Evolutionary conservation across 352 stramenopile genomes (phyloP).

Genomic region (Phytophthora fragariaefolia): DNA sequence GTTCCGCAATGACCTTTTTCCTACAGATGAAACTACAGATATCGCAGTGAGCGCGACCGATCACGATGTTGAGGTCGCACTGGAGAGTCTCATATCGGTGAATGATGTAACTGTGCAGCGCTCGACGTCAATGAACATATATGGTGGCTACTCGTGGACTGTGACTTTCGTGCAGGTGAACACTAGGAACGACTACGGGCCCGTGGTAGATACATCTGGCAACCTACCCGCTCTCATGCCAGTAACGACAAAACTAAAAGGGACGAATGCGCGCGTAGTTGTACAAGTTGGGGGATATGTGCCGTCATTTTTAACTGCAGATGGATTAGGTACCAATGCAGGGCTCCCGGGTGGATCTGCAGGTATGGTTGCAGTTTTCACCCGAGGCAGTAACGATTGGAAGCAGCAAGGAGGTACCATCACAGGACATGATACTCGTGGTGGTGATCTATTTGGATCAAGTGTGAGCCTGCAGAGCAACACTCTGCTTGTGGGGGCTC

Average conservation of each 20-base stretch:
- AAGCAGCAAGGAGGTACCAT: constrained; percentile 72
- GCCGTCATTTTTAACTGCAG: constrained; percentile 33
- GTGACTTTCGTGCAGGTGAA: constrained; percentile 86
- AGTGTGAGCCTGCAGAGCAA: constrained; percentile 71
- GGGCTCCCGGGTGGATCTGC: constrained; percentile 64
- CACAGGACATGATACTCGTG: constrained; percentile 58
- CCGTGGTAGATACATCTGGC: constrained; percentile 67
- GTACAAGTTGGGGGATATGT: constrained; percentile 65
- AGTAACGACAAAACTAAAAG: constrained; percentile 59
- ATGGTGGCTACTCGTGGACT: constrained; percentile 85
- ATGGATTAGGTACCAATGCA: constrained; percentile 46
- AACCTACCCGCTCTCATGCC: constrained; percentile 71
- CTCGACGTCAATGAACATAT: constrained; percentile 72
- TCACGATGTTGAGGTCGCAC: constrained; percentile 52
- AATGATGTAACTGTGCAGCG: constrained; percentile 67
- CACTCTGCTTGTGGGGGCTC: constrained; percentile 66
- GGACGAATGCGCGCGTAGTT: constrained; percentile 59
- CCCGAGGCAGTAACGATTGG: constrained; percentile 74
- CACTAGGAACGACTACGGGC: constrained; percentile 75
- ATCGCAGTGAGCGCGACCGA: constrained; percentile 71
- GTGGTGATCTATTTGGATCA: constrained; percentile 74
- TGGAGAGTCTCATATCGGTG: constrained; percentile 79
- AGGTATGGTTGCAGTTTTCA: constrained; percentile 73
- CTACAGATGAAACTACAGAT: constrained; percentile 70
- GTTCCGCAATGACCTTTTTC: constrained; percentile 79